Conservation (phyloP, 2,329 filamentous ascomycete species). For the Cladosporium sphaerospermum region DNA sequence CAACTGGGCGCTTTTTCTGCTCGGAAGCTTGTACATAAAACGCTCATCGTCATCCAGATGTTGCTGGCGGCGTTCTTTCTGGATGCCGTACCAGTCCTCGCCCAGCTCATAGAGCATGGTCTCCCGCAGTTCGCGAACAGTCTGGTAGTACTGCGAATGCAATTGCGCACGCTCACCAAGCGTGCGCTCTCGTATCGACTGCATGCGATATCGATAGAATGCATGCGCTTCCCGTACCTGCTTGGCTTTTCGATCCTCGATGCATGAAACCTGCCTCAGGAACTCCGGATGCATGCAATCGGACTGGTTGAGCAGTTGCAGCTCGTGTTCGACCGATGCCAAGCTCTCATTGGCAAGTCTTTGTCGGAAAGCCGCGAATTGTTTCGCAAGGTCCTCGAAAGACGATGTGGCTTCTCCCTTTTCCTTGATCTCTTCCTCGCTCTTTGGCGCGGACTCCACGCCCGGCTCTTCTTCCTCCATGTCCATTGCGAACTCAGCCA, state of each 20-base stretch:
- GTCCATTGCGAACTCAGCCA: conserved; percentile 3
- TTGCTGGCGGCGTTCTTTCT: conserved; percentile 70
- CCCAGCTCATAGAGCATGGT: conserved; percentile 72
- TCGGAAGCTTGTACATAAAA: conserved; percentile 74
- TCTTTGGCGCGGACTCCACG: conserved; percentile 33
- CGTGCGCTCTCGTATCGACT: conserved; percentile 66
- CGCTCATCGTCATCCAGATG: conserved; percentile 75
- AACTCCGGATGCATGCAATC: conserved; percentile 79
- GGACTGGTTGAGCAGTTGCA: conserved; percentile 53
- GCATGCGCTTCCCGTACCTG: conserved; percentile 71
- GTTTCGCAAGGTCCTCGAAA: conserved; percentile 72
- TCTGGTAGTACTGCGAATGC: conserved; percentile 86
- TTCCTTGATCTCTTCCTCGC: conserved; percentile 47
- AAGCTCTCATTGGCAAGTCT: conserved; percentile 47
- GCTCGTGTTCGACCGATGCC: conserved; percentile 66
- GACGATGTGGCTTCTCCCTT: conserved; percentile 23
- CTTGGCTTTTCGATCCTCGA: conserved; percentile 74
- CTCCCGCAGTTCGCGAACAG: conserved; percentile 75
- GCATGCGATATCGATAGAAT: conserved; percentile 65
- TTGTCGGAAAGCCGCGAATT: conserved; percentile 80
- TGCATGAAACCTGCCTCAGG: conserved; percentile 78
- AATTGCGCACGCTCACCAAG: conserved; percentile 79
- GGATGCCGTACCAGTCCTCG: conserved; percentile 86
- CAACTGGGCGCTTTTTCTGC: conserved; percentile 69
- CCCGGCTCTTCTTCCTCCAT: conserved; percentile 23